Conservation (phyloP, 2,329 filamentous ascomycete genomes). For the Pseudogymnoascus sp. region DNA sequence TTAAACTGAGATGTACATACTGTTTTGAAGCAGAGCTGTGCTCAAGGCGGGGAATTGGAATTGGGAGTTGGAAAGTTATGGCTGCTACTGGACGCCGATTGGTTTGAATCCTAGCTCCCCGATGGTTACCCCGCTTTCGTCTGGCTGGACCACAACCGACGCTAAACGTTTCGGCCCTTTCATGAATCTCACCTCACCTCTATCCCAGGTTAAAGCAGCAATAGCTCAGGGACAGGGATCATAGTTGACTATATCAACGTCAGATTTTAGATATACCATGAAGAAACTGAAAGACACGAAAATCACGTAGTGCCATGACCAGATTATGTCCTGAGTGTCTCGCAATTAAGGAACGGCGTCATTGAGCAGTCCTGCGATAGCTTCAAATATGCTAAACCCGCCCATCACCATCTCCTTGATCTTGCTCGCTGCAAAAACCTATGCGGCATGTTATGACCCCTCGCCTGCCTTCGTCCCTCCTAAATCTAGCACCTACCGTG, state of each 20-base stretch:
- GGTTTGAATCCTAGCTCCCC: not conserved
- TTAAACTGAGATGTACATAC: no score
- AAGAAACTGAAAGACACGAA: not conserved
- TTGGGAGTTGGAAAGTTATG: no score
- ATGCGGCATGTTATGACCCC: conserved; percentile 7
- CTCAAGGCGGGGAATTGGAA: no score
- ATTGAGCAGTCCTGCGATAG: not conserved
- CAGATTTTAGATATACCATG: not conserved
- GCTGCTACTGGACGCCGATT: not conserved
- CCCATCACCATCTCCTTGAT: not conserved
- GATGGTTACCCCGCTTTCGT: not conserved
- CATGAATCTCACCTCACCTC: not conserved
- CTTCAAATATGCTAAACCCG: not conserved
- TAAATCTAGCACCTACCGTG: not conserved
- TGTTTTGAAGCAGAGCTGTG: no score
- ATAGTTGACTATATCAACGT: not conserved
- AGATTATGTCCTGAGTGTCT: no score
- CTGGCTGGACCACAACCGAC: no score
- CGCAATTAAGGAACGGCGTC: not conserved
- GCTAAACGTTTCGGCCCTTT: not conserved
- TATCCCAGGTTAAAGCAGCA: not conserved
- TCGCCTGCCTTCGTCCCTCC: conserved; percentile 4
- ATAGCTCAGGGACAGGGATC: not conserved
- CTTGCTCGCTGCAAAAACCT: not conserved
- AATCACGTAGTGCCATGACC: no score